Base-by-base conservation (phyloP, 345 rosid genomes). In the Aquilaria sinensis region DNA sequence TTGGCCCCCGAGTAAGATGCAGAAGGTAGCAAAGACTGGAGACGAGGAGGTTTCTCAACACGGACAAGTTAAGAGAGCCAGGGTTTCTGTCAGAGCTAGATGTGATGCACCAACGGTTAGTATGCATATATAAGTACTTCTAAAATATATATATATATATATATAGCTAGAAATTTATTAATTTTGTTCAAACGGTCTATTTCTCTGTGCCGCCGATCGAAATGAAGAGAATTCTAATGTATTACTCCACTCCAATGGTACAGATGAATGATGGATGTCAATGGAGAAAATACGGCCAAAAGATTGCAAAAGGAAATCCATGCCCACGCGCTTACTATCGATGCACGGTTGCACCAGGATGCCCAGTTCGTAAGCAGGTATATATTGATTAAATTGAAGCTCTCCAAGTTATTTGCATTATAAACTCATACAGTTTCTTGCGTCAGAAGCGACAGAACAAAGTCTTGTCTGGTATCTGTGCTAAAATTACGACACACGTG, bases 241-340 rank as follows among this genome's bases (percentile, higher is more conserved):
- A 47, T 47, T 6, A 12, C 12, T 47, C 12, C 10, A 47, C 3
- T 10, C 7, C 51, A 33, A n/a, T 49, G 49, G 4, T 57, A 34
- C 72, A 92, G 98, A 86, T 92, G 92, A 86, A 82, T 41, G 98
- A 92, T 78, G 98, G 98, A 45, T 89, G 98, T 61, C 98, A 92
- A 67, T 92, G 98, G 98, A 85, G 96, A 72, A 92, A 92, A 82
- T 92, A 92, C 66, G 98, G 98, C 33, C 96, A 92, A 68, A 92
- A 92, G 66, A 83, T 86, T 48, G 72, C 96, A 0, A 92, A 92
- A 78, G 96, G 92, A 54, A 92, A 89, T 53, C 96, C 98, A 47
- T 89, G 98, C 64, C 98, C 98, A 9, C 80, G 95, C 67, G 98
- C 95, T 33, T 92, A 92, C 52, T 92, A 86, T 67, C 95, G 95